Conservation (phyloP, 441 rosid species). For the Theobroma grandiflorum region DNA sequence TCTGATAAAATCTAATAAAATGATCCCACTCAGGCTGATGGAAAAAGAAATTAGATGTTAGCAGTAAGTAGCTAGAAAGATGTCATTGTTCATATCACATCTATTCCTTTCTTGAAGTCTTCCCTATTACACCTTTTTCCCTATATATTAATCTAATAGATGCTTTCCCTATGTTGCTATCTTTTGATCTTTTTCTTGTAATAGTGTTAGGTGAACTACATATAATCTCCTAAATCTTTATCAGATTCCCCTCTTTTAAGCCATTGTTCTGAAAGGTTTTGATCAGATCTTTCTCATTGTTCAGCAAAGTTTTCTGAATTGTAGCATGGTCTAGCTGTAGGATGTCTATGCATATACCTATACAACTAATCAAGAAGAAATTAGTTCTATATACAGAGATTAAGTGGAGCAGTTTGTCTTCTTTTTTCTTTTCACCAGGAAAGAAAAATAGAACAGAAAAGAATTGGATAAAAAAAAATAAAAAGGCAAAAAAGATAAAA, state of each 20-base stretch:
- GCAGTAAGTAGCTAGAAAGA: not conserved
- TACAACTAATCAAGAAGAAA: not conserved
- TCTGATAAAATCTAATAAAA: not conserved
- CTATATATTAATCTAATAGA: conserved; percentile 2
- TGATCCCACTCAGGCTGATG: not conserved
- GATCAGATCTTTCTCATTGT: not conserved
- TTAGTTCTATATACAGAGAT: not conserved
- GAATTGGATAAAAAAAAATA: not conserved
- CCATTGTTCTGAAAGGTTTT: not conserved
- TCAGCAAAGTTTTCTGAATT: not conserved
- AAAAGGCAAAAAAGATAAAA: not conserved
- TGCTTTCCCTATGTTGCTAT: not conserved
- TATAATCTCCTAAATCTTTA: not conserved
- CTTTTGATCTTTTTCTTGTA: not conserved
- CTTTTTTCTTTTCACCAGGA: too few relatives aligned
- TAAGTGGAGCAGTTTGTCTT: too few relatives aligned
- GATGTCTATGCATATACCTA: not conserved
- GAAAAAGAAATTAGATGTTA: too few relatives aligned
- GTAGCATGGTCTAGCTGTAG: too few relatives aligned
- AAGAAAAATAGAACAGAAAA: not conserved
- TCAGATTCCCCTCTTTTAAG: not conserved
- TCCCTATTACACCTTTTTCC: not conserved
- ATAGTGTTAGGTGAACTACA: conserved; percentile 23
- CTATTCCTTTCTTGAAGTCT: not conserved
- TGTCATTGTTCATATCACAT: not conserved